Evolutionary conservation across 1,284 basidiomycete species (phyloP), one percentile per base, ranked within the genome.

Genomic region (Heterobasidion irregulare): DNA sequence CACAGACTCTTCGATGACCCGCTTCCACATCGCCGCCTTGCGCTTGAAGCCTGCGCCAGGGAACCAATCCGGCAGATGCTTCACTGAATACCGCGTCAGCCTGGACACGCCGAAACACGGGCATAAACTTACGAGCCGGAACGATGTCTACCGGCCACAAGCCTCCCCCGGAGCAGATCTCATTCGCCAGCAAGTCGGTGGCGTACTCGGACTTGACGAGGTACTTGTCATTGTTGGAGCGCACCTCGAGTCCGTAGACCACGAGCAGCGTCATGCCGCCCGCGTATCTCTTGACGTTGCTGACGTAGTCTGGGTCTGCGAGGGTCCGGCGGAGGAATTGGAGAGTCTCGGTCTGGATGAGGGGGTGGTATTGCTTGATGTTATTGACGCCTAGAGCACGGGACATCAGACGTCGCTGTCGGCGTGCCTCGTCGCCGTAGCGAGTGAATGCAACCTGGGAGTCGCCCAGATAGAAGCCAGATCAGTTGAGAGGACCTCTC

Each of bases 351-450:
- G 75, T 74, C 59, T 76, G 69, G 50, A 88, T 71, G 35, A 85
- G 71, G 0, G 82, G 82, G 53, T 80, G 70, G 64, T 87, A 88
- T 2, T 70, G 65, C 16, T 76, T 73, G 55, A 87, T 78, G 33
- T 67, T 72, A 35, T 74, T 70, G 18, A 71, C 60, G 36, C 78
- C 77, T 46, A 88, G 75, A 10, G 86, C 86, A 52, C 77, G 75
- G 61, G 81, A 78, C 70, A 88, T 78, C 50, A 87, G 75, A 58
- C 71, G 76, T 61, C 86, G 78, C 66, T 87, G 84, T 44, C 86
- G 79, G 57, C 79, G 81, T 51, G 74, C 75, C 62, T 76, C 73
- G 57, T 83, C 79, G 47, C 81, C 79, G 60, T 87, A 86, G 9
- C 74, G 73, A 5, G 83, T 84, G 66, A 89, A 87, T 0, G 84